phyloP scores from a whole-genome alignment of 1,139 yeast genomes.

The Candida neerlandica region DNA sequence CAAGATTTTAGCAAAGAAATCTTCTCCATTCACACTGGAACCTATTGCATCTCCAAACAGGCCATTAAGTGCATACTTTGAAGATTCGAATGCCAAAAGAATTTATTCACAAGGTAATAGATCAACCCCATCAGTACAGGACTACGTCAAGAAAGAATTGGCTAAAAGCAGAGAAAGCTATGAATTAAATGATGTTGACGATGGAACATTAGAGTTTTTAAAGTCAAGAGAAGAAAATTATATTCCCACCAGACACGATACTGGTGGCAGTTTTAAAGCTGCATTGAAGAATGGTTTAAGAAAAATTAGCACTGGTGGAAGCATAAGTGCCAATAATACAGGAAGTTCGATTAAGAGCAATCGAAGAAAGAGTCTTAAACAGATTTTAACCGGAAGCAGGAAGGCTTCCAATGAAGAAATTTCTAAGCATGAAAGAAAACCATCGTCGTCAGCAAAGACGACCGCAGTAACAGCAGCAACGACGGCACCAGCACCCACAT shows the following conservation, averaged over 20 bases:
- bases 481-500: neutral
- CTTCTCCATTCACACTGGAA: slow-evolving; percentile 13
- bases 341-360: slow-evolving; percentile 22
- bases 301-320: slow-evolving; percentile 44
- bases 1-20: slow-evolving; percentile 19
- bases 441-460: slow-evolving; percentile 22
- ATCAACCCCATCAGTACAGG: slow-evolving; percentile 35
- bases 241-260: slow-evolving; percentile 27
- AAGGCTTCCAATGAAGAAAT: slow-evolving; percentile 17
- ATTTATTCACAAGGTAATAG: slow-evolving; percentile 18
- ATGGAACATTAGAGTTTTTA: slow-evolving; percentile 56
- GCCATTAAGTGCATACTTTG: slow-evolving; percentile 17
- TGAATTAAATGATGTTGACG: slow-evolving; percentile 19
- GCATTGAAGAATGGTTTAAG: slow-evolving; percentile 39
- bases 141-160: slow-evolving; percentile 38
- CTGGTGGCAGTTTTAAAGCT: slow-evolving; percentile 50
- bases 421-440: neutral
- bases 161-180: slow-evolving; percentile 26
- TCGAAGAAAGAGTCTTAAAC: slow-evolving; percentile 41
- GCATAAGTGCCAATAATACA: slow-evolving; percentile 24
- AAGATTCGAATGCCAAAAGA: slow-evolving; percentile 11
- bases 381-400: slow-evolving; percentile 43
- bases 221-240: slow-evolving; percentile 46
- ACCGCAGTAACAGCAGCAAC: slow-evolving; percentile 31
- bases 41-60: slow-evolving; percentile 13